Percentiles rank a stretch among this genome's conserved stretches.
phyloP scores from a whole-genome alignment of 768 basidiomycete genomes.

The Lactarius tabidus region DNA sequence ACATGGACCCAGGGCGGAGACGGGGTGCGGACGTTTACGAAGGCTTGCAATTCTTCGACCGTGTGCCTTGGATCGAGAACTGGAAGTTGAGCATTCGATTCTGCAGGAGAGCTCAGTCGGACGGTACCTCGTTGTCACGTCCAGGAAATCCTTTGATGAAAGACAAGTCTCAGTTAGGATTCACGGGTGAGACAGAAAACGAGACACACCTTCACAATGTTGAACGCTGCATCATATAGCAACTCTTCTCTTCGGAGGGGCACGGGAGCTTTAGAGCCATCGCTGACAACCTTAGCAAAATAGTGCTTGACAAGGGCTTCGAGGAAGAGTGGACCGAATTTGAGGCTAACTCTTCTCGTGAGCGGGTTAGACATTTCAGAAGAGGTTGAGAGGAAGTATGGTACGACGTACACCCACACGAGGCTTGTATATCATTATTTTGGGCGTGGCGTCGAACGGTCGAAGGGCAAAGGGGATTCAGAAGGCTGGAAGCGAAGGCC shows the following conservation, averaged over 20 bases:
- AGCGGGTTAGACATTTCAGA: slow-evolving; percentile 46
- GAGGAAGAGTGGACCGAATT: slow-evolving; percentile 66
- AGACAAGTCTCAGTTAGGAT: neutral
- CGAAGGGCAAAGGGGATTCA: too few relatives aligned
- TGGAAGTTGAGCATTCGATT: neutral
- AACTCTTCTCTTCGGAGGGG: slow-evolving; percentile 65
- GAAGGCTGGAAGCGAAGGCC: neutral
- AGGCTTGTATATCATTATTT: neutral
- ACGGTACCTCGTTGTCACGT: slow-evolving; percentile 30
- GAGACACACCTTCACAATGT: slow-evolving; percentile 59
- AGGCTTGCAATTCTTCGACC: slow-evolving; percentile 78
- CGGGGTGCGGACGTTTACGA: slow-evolving; percentile 77
- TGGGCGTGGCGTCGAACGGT: neutral
- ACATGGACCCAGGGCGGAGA: slow-evolving; percentile 82
- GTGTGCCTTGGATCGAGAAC: slow-evolving; percentile 54
- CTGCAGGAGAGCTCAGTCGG: too few relatives aligned
- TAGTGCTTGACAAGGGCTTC: slow-evolving; percentile 83
- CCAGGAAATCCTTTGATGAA: slow-evolving; percentile 61
- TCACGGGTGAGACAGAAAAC: neutral
- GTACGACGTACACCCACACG: neutral
- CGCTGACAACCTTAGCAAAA: slow-evolving; percentile 49
- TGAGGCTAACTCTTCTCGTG: slow-evolving; percentile 56
- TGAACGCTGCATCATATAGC: slow-evolving; percentile 77
- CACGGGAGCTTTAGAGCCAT: slow-evolving; percentile 6
- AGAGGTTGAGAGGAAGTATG: neutral